A percentile compares a stretch with the other conserved stretches of the same genome.
These are phyloP conservation scores for Jacaranda copaia DNA, from an alignment of 257 asterid genomes.

Conservation along the genomic window DNA sequence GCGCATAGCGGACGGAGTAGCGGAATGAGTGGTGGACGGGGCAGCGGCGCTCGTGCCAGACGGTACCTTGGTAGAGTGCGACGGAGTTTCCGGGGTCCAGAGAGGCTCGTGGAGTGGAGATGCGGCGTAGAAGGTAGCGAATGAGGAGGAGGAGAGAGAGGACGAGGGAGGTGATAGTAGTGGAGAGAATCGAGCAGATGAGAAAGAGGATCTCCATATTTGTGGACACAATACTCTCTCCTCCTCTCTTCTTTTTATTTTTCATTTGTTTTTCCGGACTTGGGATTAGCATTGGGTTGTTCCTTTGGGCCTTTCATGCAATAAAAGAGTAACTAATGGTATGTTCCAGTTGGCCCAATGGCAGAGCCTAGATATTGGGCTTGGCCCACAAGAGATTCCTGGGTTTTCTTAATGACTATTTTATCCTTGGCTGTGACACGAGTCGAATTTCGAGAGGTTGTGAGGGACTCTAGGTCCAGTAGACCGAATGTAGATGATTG, in stretches of 20 bases:
- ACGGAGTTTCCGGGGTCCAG: conserved; percentile 30
- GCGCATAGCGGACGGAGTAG: conserved; percentile 85
- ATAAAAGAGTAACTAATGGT: background rate
- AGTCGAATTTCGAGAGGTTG: background rate
- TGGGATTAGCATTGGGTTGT: background rate
- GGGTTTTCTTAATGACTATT: background rate
- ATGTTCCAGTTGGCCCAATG: background rate
- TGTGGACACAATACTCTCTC: no score
- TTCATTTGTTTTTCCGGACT: background rate
- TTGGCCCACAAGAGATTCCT: background rate
- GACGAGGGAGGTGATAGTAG: conserved; percentile 53
- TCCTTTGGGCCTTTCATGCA: background rate
- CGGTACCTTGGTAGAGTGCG: conserved; percentile 75
- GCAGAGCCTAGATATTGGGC: background rate
- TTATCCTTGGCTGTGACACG: background rate
- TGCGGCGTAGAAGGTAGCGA: conserved; percentile 56
- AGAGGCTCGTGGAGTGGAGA: conserved; percentile 30
- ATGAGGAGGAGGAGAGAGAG: conserved; percentile 67
- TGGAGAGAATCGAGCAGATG: conserved; percentile 61
- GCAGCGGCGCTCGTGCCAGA: conserved; percentile 94
- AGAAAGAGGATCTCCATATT: conserved; percentile 79
- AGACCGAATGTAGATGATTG: conserved; percentile 21
- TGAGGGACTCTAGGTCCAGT: background rate
- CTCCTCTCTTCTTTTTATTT: no score
- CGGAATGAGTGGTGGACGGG: conserved; percentile 90